A percentile compares a stretch with the other conserved stretches of the same genome.
Conservation (phyloP, 768 basidiomycete species). For the Hygrophoropsis aurantiaca region DNA sequence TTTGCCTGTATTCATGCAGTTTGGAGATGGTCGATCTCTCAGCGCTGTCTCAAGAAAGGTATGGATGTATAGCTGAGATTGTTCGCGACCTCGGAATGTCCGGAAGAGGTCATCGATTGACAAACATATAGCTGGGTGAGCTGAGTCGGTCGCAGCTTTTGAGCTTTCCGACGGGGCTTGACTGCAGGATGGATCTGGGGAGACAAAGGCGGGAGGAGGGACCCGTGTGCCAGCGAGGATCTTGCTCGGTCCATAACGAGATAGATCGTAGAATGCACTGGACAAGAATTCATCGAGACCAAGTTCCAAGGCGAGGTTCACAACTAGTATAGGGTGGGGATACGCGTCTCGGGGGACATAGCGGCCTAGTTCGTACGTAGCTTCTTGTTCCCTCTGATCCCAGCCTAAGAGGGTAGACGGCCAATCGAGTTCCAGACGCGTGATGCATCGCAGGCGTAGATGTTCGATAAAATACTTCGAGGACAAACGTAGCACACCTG, state of each 20-base stretch:
- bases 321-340: slow-evolving; percentile 68
- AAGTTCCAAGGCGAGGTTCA: slow-evolving; percentile 69
- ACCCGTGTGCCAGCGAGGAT: slow-evolving; percentile 54
- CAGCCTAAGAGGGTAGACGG: slow-evolving; percentile 65
- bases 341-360: slow-evolving; percentile 60
- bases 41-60: slow-evolving; percentile 60
- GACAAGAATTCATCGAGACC: slow-evolving; percentile 57
- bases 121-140: slow-evolving; percentile 25
- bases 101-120: slow-evolving; percentile 39
- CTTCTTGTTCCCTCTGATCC: slow-evolving; percentile 63
- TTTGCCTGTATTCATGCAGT: slow-evolving; percentile 46
- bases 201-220: slow-evolving; percentile 25
- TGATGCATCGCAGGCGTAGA: slow-evolving; percentile 60
- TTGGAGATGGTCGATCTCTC: slow-evolving; percentile 46
- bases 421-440: slow-evolving; percentile 63
- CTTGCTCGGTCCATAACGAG: slow-evolving; percentile 70
- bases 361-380: slow-evolving; percentile 47
- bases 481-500: slow-evolving; percentile 68
- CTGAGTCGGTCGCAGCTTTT: slow-evolving; percentile 1
- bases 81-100: slow-evolving; percentile 64
- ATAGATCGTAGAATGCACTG: slow-evolving; percentile 72
- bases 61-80: slow-evolving; percentile 60
- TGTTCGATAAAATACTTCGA: slow-evolving; percentile 75
- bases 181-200: slow-evolving; percentile 16
- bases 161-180: slow-evolving; percentile 3